These are phyloP conservation scores for sweet orange (Citrus sinensis) DNA, from an alignment of 345 rosid species.

Conservation along the genomic window DVS_A1.0 CM039169.1:31474001-31474500, in stretches of 20 bases:
- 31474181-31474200: slow-evolving; percentile 63
- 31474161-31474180: slow-evolving; percentile 47
- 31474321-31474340: background rate
- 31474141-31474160: slow-evolving; percentile 82
- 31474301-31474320: background rate
- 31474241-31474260: background rate
- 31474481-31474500: background rate
- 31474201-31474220: slow-evolving; percentile 46
- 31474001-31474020: slow-evolving; percentile 11
- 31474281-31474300: background rate
- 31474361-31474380: background rate
- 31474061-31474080: slow-evolving; percentile 66
- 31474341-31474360: background rate
- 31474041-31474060: slow-evolving; percentile 81
- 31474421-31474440: background rate
- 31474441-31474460: background rate
- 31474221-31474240: background rate
- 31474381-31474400: background rate
- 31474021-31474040: slow-evolving; percentile 24
- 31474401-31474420: background rate
- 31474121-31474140: slow-evolving; percentile 73
- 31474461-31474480: background rate
- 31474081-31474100: slow-evolving; percentile 52
- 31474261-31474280: background rate
- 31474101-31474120: slow-evolving; percentile 62